phyloP scores from a whole-genome alignment of 2,329 filamentous ascomycete genomes.

The Colletotrichum magnum region DNA sequence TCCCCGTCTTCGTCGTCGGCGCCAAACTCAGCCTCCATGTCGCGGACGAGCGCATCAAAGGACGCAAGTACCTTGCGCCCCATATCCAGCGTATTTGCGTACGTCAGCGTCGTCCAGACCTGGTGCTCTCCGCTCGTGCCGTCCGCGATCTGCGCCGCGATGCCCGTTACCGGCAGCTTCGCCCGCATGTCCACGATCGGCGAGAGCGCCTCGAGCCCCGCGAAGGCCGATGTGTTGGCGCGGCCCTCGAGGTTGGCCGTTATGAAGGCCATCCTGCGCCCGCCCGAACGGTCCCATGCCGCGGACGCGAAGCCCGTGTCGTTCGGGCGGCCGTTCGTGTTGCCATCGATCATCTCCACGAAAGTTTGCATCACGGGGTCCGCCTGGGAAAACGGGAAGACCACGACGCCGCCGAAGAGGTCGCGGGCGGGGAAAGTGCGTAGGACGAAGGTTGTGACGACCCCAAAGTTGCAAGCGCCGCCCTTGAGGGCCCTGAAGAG shows the following conservation, averaged over 20 bases:
- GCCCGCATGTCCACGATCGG: conserved; percentile 3
- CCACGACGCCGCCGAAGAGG: conserved; percentile 21
- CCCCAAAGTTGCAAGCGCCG: conserved; percentile 61
- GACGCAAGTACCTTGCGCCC: background rate
- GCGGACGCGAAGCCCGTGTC: conserved; percentile 13
- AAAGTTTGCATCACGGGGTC: conserved; percentile 6
- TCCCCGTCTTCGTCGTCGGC: background rate
- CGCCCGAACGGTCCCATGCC: background rate
- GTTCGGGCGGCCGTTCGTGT: background rate
- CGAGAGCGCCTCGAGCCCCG: background rate
- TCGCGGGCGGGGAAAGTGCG: conserved; percentile 41
- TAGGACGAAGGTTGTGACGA: conserved; percentile 50
- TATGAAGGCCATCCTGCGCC: background rate
- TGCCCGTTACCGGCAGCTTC: background rate
- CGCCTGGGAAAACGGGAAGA: conserved; percentile 1
- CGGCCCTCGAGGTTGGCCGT: conserved; percentile 6
- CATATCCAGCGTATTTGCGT: conserved; percentile 8
- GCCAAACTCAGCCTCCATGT: too few species aligned
- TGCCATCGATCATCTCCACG: conserved; percentile 10
- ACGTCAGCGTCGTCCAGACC: conserved; percentile 15
- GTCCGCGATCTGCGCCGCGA: conserved; percentile 5
- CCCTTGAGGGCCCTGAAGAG: conserved; percentile 61
- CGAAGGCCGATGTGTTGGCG: conserved; percentile 1
- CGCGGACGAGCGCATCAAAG: background rate
- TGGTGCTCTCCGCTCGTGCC: background rate